Base-by-base conservation (phyloP, 2,329 filamentous ascomycete species). In the Colletotrichum abscissum region DNA sequence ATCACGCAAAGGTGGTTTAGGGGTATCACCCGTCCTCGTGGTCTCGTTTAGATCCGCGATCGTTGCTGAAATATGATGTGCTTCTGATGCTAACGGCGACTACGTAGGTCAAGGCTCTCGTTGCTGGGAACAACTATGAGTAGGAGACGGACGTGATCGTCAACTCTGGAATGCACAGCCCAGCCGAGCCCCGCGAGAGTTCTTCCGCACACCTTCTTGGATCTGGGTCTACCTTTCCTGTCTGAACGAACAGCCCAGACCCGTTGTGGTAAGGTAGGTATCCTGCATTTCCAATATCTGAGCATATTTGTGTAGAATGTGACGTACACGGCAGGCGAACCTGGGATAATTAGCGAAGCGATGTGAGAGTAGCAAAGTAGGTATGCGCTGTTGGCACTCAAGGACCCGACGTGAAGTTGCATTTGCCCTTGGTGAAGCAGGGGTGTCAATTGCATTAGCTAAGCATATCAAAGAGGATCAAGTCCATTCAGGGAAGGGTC, bases 131-230 rank as follows among this genome's bases (percentile, higher is more conserved):
- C 24, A 46, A 35, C 16, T 30, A 19, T 60, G 22, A 60, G 12
- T 16, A 42, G 46, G 38, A 54, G n/a, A 22, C 22, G 49, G 55
- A 12, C 30, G 46, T 26, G 22, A n/a, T 49, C 12, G 9, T 67
- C 5, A n/a, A 30, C 55, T 54, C 24, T 46, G 56, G 68, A 71
- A 71, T 67, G 68, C 56, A 60, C 68, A 67, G 55, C 63, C 67
- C 35, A 63, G 59, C 38, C 24, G 14, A 56, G 33, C n/a, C 63
- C 63, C 19, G 12, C 5, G 52, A 46, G 63, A 19, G 19, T 30
- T 65, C 14, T 56, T 56, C 30, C 38, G 26, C 19, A 54, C 28
- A 33, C 46, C 60, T 54, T 54, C 28, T 54, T 5, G 26, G 30
- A n/a, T 38, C 12, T 30, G 19, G 22, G 30, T n/a, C 49, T 56